Evolutionary conservation across 176 grass and related monocot genomes (phyloP).

Genomic region (Aegilops umbellulata): DNA sequence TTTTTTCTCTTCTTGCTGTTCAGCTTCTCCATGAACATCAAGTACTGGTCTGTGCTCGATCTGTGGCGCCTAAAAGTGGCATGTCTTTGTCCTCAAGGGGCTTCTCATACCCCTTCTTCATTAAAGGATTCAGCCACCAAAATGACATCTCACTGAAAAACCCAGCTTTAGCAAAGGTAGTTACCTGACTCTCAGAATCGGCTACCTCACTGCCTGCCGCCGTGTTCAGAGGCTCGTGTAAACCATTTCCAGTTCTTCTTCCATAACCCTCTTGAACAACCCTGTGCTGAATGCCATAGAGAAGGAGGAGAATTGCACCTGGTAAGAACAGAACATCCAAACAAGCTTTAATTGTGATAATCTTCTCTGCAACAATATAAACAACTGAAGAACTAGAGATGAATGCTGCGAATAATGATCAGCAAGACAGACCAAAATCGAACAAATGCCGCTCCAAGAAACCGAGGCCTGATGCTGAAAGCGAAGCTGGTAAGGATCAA

Average conservation of each 20-base stretch:
- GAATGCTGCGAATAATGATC: constrained; percentile 34
- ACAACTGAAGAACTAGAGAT: constrained; percentile 47
- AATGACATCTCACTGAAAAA: constrained; percentile 74
- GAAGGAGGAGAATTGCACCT: constrained; percentile 39
- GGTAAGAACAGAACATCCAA: constrained; percentile 66
- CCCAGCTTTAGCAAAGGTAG: constrained; percentile 61
- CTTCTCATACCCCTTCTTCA: constrained; percentile 76
- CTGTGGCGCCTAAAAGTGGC: constrained; percentile 44
- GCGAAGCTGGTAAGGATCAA: constrained; percentile 30
- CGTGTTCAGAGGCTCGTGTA: constrained; percentile 50
- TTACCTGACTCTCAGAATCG: constrained; percentile 31
- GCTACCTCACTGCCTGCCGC: background rate
- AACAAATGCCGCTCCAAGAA: constrained; percentile 26
- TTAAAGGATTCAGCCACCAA: constrained; percentile 85
- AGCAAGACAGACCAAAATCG: constrained; percentile 31
- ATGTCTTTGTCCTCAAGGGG: constrained; percentile 88
- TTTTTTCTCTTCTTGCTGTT: constrained; percentile 4
- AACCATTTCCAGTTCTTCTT: constrained; percentile 19
- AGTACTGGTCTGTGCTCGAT: constrained; percentile 53
- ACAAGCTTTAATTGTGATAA: constrained; percentile 27
- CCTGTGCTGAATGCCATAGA: constrained; percentile 28
- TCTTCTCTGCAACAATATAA: constrained; percentile 39
- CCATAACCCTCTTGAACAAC: background rate
- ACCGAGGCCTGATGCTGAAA: constrained; percentile 28
- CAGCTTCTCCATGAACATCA: constrained; percentile 59